Base-by-base conservation (phyloP, 441 rosid genomes). In the Bruguiera hainesii region DNA sequence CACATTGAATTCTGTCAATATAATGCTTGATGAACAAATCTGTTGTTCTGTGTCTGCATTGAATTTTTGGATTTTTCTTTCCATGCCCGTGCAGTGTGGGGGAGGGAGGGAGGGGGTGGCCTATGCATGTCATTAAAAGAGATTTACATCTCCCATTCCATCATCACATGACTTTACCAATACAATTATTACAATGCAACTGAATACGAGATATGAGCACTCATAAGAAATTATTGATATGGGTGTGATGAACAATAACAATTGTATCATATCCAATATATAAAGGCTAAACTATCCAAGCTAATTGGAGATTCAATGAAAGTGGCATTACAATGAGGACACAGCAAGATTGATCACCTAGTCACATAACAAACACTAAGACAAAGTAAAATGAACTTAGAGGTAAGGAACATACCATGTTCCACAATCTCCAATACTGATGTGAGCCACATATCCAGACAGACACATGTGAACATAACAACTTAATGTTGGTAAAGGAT, bases 351-450 rank as follows among this genome's bases (percentile, higher is more conserved):
- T 13, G 18, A 42, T 42, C 48, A 42, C 48, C 5, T 42, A 42
- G 48, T 42, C 55, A 42, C 20, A 21, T 9, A 46, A 18, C 7
- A 23, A 66, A 61, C 35, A 20, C 15, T 26, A 29, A 39, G 10
- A 60, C 11, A 5, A 65, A n/a, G 20, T 33, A 50, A 18, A 19
- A 50, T 28, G 58, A 74, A 26, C 50, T 42, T 46, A 23, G 31
- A 68, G 74, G 78, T 21, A 69, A 61, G 69, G 75, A 69, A 75
- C 89, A 58, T 90, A 96, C 99, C 99, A 89, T 93, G 80, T 96
- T 96, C 99, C 98, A 96, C 96, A 90, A 82, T 83, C 96, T 90
- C 99, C 99, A 96, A 63, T 96, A 96, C 99, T 96, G 96, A 68
- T 62, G 64, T 67, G 55, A 70, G 80, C 76, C 75, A 65, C 53